phyloP scores from a whole-genome alignment of 2,329 filamentous ascomycete species.

The Cladosporium austrohemisphaericum region DNA sequence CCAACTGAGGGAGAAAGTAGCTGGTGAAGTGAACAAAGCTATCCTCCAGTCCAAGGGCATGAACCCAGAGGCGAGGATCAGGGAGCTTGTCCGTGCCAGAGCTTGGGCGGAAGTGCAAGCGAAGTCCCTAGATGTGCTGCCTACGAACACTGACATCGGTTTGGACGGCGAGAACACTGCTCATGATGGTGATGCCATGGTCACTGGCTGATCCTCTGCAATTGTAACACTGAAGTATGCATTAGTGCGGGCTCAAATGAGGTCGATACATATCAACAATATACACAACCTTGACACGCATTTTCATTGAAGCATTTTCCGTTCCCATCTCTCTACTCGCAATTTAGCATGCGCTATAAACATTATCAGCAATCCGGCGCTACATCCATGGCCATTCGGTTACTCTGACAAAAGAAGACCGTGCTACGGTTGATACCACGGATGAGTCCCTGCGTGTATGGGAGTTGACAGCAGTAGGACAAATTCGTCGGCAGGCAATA shows the following conservation, averaged over 20 bases:
- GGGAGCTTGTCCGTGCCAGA: slow-evolving; percentile 74
- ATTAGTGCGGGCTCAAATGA: no score
- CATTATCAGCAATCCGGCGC: neutral
- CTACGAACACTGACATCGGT: slow-evolving; percentile 39
- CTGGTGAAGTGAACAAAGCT: slow-evolving; percentile 81
- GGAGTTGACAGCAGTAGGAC: no score
- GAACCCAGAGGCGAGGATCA: slow-evolving; percentile 75
- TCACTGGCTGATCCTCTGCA: slow-evolving; percentile 12
- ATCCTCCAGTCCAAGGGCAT: slow-evolving; percentile 71
- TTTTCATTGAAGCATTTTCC: slow-evolving; percentile 29
- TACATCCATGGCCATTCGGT: neutral
- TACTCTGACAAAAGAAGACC: no score
- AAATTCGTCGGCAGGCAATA: no score
- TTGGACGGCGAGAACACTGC: slow-evolving; percentile 31
- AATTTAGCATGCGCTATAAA: neutral
- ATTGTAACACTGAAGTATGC: no score
- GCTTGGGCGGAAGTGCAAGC: slow-evolving; percentile 76
- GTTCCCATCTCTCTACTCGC: slow-evolving; percentile 13
- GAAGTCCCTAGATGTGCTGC: slow-evolving; percentile 40
- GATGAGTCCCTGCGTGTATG: no score
- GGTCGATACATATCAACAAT: slow-evolving; percentile 7
- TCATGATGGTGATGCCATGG: slow-evolving; percentile 23
- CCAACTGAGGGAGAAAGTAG: slow-evolving; percentile 75
- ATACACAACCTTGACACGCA: slow-evolving; percentile 7
- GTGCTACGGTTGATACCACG: no score